Percentiles rank a stretch among this genome's conserved stretches.
These are phyloP conservation scores for Parietaria judaica DNA, from an alignment of 306 rosid genomes.

Conservation along the genomic window DNA sequence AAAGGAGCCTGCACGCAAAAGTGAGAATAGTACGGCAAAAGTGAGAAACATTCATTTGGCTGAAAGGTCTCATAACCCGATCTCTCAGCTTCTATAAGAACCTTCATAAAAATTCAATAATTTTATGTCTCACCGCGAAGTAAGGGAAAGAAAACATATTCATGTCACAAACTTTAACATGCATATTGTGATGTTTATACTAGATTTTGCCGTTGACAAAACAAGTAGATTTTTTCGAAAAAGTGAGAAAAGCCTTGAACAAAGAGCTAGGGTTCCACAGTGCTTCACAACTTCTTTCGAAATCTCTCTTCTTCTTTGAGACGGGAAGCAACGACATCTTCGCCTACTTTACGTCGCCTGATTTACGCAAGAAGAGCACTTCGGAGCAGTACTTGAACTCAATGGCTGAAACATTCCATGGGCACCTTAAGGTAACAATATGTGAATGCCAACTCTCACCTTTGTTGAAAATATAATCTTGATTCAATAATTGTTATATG, in stretches of 20 bases:
- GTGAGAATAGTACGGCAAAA: no score
- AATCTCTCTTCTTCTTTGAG: conserved; percentile 43
- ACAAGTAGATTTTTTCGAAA: conserved; percentile 48
- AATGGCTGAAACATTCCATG: conserved; percentile 40
- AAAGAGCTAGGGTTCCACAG: conserved; percentile 23
- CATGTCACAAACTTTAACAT: neutral
- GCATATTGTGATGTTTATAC: neutral
- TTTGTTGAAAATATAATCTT: neutral
- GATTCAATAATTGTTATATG: no score
- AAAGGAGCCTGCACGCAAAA: no score
- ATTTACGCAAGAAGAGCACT: conserved; percentile 33
- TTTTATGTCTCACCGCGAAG: no score
- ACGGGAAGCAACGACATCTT: conserved; percentile 80
- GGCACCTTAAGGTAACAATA: conserved; percentile 45
- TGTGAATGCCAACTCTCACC: neutral
- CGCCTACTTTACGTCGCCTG: conserved; percentile 38
- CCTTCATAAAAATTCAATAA: no score
- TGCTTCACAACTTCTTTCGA: conserved; percentile 37
- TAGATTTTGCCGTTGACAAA: conserved; percentile 40
- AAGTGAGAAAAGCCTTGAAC: conserved; percentile 27
- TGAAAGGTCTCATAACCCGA: no score
- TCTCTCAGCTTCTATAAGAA: no score
- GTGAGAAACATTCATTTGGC: no score
- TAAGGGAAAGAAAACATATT: neutral
- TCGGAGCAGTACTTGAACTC: conserved; percentile 42